These are phyloP conservation scores for Neurospora crassa DNA, from an alignment of 2,329 filamentous ascomycete species.

Conservation along the genomic window DNA sequence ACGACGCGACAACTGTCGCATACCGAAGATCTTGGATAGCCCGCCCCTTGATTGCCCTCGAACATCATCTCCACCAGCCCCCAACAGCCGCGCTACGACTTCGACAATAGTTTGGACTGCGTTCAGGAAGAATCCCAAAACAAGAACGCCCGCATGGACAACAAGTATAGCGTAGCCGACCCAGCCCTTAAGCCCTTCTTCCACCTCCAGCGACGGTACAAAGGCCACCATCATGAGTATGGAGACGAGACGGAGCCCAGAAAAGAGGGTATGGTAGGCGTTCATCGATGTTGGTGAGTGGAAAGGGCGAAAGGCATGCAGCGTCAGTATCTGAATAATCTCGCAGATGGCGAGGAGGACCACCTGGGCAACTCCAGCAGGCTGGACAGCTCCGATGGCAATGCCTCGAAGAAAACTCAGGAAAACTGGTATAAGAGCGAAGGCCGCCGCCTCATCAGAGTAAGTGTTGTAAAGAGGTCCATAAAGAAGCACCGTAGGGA, in stretches of 20 bases:
- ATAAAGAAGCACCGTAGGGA: constrained; percentile 80
- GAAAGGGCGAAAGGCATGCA: constrained; percentile 86
- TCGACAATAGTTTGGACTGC: constrained; percentile 85
- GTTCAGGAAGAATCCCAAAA: constrained; percentile 91
- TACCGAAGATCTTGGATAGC: constrained; percentile 81
- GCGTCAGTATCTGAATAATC: constrained; percentile 76
- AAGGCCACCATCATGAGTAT: constrained; percentile 75
- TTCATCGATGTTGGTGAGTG: constrained; percentile 94
- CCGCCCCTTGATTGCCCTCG: constrained; percentile 68
- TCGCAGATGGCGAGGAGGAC: constrained; percentile 90
- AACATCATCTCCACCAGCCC: constrained; percentile 68
- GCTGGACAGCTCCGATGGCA: constrained; percentile 85
- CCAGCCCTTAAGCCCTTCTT: constrained; percentile 79
- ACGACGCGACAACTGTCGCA: constrained; percentile 75
- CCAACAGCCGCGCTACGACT: constrained; percentile 71
- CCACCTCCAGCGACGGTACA: constrained; percentile 69
- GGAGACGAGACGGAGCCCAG: constrained; percentile 64
- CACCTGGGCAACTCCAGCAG: constrained; percentile 86
- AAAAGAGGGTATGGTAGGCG: constrained; percentile 81
- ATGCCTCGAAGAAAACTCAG: constrained; percentile 80
- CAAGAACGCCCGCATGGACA: constrained; percentile 72
- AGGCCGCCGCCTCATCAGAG: constrained; percentile 83
- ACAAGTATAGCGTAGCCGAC: constrained; percentile 86
- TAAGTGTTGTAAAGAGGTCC: constrained; percentile 97
- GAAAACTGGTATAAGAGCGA: constrained; percentile 77